Evolutionary conservation across 257 asterid species (phyloP).

Genomic region (Fraxinus quadrangulata): DNA sequence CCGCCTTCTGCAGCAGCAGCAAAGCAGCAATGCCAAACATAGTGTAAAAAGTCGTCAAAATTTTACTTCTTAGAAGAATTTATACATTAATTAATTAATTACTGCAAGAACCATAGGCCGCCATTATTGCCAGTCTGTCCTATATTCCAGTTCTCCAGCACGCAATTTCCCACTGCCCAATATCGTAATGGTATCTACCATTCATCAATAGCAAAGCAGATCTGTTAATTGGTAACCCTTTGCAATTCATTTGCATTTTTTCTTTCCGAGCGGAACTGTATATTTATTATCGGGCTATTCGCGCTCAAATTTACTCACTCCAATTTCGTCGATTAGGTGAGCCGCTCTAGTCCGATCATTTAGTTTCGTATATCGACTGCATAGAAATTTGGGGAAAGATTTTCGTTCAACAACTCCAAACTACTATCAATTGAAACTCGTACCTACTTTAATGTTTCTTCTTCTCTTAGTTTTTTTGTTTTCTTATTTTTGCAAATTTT

Average conservation of each 20-base stretch:
- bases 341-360: constrained; percentile 9
- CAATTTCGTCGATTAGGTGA: constrained; percentile 32
- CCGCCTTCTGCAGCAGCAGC: neutral
- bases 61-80: too few species aligned
- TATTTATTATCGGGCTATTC: neutral
- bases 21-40: neutral
- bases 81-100: too few species aligned
- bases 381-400: constrained; percentile 7
- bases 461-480: neutral
- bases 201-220: constrained; percentile 24
- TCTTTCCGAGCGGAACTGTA: neutral
- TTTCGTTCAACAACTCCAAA: neutral
- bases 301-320: constrained; percentile 7
- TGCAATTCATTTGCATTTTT: neutral
- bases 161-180: constrained; percentile 1
- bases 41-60: too few species aligned
- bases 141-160: constrained; percentile 20
- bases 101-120: constrained; percentile 10
- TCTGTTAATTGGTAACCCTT: constrained; percentile 15
- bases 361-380: neutral
- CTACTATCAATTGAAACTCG: constrained; percentile 34
- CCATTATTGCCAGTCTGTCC: constrained; percentile 27
- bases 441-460: neutral
- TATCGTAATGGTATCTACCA: neutral
- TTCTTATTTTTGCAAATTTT: constrained; percentile 1